Evolutionary conservation across 306 rosid genomes (phyloP).

Genomic region (Lupinus albus): DNA sequence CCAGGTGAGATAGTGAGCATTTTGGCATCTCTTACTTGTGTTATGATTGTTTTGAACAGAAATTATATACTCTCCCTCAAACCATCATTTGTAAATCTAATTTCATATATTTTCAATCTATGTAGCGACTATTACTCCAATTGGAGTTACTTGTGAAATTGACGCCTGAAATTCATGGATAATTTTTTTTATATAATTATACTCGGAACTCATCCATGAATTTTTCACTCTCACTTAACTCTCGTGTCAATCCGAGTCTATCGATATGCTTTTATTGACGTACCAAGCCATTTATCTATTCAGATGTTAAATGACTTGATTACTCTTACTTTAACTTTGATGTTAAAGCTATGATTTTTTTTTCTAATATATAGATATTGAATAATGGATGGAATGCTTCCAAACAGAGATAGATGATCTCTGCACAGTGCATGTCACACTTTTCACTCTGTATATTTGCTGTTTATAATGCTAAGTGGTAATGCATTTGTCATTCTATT

Average conservation of each 20-base stretch:
- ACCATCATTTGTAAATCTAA: not conserved
- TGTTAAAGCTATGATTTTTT: not conserved
- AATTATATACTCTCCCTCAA: not conserved
- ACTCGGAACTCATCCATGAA: constrained; percentile 1
- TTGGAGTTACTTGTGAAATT: not conserved
- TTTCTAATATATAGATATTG: not conserved
- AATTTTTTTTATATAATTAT: not conserved
- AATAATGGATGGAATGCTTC: not conserved
- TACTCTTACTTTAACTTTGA: not conserved
- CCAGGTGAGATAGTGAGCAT: constrained; percentile 59
- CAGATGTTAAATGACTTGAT: not conserved
- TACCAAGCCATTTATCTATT: not conserved
- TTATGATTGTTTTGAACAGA: constrained; percentile 14
- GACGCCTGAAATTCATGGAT: not conserved
- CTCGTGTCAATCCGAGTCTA: not conserved
- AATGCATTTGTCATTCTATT: constrained; percentile 27
- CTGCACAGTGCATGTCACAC: not conserved
- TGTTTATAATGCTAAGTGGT: constrained; percentile 28
- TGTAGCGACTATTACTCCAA: not conserved
- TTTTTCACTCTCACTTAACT: not conserved
- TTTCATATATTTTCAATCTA: not conserved
- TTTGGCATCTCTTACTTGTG: constrained; percentile 34
- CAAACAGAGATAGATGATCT: constrained; percentile 10
- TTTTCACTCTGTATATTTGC: constrained; percentile 1
- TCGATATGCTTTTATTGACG: constrained; percentile 9